Percentiles rank a stretch among this genome's conserved stretches.
These are phyloP conservation scores for Ogataea paradorogensis DNA, from an alignment of 805 yeast species.

Conservation along the genomic window DNA sequence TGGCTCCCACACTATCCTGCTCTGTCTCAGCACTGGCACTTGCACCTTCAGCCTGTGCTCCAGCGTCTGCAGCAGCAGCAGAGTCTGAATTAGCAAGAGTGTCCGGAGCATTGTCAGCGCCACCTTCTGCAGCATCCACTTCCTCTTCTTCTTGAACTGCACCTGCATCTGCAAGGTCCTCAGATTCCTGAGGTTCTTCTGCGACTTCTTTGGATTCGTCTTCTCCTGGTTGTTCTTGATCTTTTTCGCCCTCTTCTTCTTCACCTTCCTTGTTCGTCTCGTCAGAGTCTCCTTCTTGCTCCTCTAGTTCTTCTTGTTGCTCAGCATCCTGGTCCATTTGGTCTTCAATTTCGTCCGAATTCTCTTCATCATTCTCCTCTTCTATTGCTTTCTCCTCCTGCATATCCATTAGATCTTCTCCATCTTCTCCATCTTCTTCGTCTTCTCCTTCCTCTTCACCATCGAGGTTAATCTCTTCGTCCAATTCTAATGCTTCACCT, in stretches of 20 bases:
- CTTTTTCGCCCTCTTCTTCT: too few relatives aligned
- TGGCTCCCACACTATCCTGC: conserved; percentile 65
- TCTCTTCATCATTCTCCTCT: conserved; percentile 28
- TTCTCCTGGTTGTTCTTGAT: conserved; percentile 20
- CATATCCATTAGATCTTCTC: conserved; percentile 22
- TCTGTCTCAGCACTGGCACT: conserved; percentile 36
- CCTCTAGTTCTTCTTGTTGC: not conserved
- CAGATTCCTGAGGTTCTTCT: conserved; percentile 11
- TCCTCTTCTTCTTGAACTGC: conserved; percentile 29
- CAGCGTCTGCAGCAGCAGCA: conserved; percentile 34
- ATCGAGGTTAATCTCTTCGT: conserved; percentile 22
- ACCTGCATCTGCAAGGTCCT: conserved; percentile 5
- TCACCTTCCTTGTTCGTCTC: conserved; percentile 17
- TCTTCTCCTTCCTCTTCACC: conserved; percentile 32
- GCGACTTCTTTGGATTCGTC: conserved; percentile 28
- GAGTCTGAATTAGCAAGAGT: conserved; percentile 33
- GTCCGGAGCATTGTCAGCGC: conserved; percentile 34
- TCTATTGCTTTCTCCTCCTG: conserved; percentile 30
- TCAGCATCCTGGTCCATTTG: too few relatives aligned
- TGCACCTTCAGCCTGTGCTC: conserved; percentile 37
- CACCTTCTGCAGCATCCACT: conserved; percentile 31
- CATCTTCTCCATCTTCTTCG: conserved; percentile 27
- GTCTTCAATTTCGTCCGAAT: conserved; percentile 30
- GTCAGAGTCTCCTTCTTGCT: conserved; percentile 12
- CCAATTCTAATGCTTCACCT: conserved; percentile 24